A percentile compares a stretch with the other conserved stretches of the same genome.
These are phyloP conservation scores for Neurospora crassa DNA, from an alignment of 2,329 filamentous ascomycete genomes.

Conservation along the genomic window DNA sequence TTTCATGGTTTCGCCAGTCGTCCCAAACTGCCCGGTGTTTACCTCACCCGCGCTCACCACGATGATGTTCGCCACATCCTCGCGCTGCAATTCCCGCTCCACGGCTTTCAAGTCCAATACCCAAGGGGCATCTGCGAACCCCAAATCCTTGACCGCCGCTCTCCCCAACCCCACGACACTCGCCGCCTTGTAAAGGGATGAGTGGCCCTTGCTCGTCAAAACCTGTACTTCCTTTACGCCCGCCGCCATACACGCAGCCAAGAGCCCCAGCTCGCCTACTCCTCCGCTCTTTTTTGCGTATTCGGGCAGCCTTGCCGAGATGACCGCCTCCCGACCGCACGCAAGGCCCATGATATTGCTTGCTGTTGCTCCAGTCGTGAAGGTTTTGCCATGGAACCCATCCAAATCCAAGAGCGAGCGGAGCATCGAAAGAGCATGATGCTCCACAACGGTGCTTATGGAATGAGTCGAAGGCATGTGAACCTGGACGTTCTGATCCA, in stretches of 20 bases:
- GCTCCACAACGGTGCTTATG: constrained; percentile 67
- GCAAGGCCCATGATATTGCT: constrained; percentile 74
- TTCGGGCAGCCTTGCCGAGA: constrained; percentile 29
- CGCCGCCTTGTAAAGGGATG: constrained; percentile 75
- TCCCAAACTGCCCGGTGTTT: constrained; percentile 78
- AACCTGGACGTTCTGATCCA: constrained; percentile 78
- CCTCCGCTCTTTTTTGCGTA: constrained; percentile 23
- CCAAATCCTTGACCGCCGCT: constrained; percentile 52
- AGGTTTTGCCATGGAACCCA: constrained; percentile 43
- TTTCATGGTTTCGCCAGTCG: constrained; percentile 44
- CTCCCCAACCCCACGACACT: constrained; percentile 73
- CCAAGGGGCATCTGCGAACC: constrained; percentile 49
- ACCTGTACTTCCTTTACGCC: constrained; percentile 63
- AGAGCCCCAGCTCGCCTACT: constrained; percentile 61
- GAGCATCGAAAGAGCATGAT: constrained; percentile 59
- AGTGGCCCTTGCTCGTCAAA: constrained; percentile 74
- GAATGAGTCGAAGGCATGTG: constrained; percentile 67
- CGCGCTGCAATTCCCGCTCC: constrained; percentile 44
- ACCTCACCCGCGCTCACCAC: constrained; percentile 80
- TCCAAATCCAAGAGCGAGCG: constrained; percentile 54
- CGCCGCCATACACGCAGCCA: constrained; percentile 54
- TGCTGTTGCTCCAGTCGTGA: constrained; percentile 57
- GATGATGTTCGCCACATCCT: constrained; percentile 60
- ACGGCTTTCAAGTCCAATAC: constrained; percentile 58
- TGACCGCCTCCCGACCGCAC: constrained; percentile 53